Evolutionary conservation across 1,284 basidiomycete species (phyloP), one percentile per base, ranked within the genome.

Genomic region (Tetrapyrgos nigripes): DNA sequence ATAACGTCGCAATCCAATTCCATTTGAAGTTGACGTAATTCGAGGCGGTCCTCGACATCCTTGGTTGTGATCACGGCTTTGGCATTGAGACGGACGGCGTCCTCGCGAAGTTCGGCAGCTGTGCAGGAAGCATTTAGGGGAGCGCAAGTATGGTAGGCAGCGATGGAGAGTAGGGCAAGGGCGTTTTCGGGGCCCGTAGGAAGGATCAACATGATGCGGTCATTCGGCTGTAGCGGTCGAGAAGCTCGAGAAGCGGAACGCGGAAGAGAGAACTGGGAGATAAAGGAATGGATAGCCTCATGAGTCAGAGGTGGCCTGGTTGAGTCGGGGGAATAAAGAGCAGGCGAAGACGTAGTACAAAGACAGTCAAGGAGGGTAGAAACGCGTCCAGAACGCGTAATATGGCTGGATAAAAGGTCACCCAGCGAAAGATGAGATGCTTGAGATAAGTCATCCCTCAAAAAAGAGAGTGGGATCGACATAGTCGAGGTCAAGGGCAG

Each of bases 181-280:
- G 77, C 79, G 54, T 77, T 79, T 57, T 77, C 75, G 14, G 78
- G 77, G 9, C 78, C 76, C n/a, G 76, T 76, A 10, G 78, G 78
- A 8, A 81, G 67, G 4, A 70, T 73, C 50, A 79, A 63, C 67
- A 80, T 75, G 53, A 81, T 70, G 10, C 79, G 73, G 65, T 79
- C 77, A 65, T 80, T 79, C 21, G 70, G 73, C 11, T 71, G 71
- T 6, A 77, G 62, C n/a, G 66, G 69, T 3, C 17, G 13, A 13
- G 8, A 5, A 13, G 49, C 26, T 28, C 67, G 62, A 2, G 67
- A 57, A 3, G 61, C 51, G 1, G 72, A 69, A 56, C 70, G 68
- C 1, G 79, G 78, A 17, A 79, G 66, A 5, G 61, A 63, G 61
- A 80, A 80, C 53, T 63, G 64, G 29, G 72, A 64, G 29, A 80